Conservation (phyloP, 257 asterid genomes). For the Verbena officinalis region DNA sequence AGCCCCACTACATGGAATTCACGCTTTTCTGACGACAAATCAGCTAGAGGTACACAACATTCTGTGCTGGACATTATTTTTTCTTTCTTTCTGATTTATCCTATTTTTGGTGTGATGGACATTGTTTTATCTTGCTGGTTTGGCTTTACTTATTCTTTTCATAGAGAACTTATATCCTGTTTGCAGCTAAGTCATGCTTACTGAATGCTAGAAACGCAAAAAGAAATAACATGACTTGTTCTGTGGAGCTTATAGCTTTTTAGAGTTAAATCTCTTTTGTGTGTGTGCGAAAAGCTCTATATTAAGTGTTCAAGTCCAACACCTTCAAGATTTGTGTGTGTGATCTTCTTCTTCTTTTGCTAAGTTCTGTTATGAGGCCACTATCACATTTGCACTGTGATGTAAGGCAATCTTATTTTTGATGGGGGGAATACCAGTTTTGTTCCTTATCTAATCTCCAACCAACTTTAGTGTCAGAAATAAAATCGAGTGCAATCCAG, state of each 20-base stretch:
- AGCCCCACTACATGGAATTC: conserved; percentile 96
- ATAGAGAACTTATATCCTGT: neutral
- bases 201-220: neutral
- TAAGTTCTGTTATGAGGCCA: too few species aligned
- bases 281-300: too few species aligned
- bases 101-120: conserved; percentile 3
- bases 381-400: neutral
- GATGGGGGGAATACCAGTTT: neutral
- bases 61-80: neutral
- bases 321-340: neutral
- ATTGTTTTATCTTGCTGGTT: conserved; percentile 4
- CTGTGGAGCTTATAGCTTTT: neutral
- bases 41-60: conserved; percentile 76
- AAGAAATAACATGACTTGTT: neutral
- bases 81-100: neutral
- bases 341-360: neutral
- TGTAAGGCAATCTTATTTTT: neutral
- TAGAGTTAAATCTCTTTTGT: too few species aligned
- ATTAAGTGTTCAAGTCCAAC: neutral
- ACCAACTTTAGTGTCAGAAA: neutral
- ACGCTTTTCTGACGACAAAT: conserved; percentile 86
- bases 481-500: neutral
- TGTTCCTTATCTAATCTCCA: neutral
- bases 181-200: neutral
- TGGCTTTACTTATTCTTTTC: conserved; percentile 2